Evolutionary conservation across 805 yeast genomes (phyloP).

Genomic region (Myxozyma kluyveri): DNA sequence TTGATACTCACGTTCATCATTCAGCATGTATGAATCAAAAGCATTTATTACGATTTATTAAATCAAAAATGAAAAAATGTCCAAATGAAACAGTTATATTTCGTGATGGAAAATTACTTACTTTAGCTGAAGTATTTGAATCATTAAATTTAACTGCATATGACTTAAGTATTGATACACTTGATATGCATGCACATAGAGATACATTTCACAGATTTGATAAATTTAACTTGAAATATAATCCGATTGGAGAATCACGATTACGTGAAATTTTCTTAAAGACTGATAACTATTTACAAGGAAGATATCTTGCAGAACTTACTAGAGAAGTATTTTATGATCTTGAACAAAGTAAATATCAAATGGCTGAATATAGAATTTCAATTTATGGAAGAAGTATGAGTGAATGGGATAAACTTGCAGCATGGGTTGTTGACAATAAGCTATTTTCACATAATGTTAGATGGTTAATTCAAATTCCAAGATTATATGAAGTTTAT

Average conservation of each 20-base stretch:
- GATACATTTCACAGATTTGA: constrained; percentile 98
- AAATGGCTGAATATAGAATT: constrained; percentile 94
- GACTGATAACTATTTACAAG: constrained; percentile 89
- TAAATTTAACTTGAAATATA: constrained; percentile 93
- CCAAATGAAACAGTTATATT: constrained; percentile 88
- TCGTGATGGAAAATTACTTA: constrained; percentile 86
- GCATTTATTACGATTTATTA: constrained; percentile 89
- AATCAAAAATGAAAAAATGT: constrained; percentile 82
- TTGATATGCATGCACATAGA: constrained; percentile 99
- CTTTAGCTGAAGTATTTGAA: constrained; percentile 85
- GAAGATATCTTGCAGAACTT: constrained; percentile 86
- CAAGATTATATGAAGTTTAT: constrained; percentile 87
- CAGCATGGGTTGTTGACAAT: constrained; percentile 92
- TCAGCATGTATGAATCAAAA: constrained; percentile 99
- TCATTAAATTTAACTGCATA: constrained; percentile 90
- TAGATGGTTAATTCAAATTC: constrained; percentile 95
- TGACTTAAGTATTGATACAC: constrained; percentile 90
- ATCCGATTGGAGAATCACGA: constrained; percentile 97
- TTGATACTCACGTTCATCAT: constrained; percentile 98
- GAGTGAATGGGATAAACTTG: constrained; percentile 94
- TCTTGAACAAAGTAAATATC: constrained; percentile 91
- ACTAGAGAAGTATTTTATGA: constrained; percentile 92
- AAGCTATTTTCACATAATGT: constrained; percentile 89
- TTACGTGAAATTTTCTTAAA: constrained; percentile 92
- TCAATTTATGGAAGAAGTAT: constrained; percentile 87